Conservation (phyloP, 495 filamentous ascomycete genomes). For the Talaromyces liani region DNA sequence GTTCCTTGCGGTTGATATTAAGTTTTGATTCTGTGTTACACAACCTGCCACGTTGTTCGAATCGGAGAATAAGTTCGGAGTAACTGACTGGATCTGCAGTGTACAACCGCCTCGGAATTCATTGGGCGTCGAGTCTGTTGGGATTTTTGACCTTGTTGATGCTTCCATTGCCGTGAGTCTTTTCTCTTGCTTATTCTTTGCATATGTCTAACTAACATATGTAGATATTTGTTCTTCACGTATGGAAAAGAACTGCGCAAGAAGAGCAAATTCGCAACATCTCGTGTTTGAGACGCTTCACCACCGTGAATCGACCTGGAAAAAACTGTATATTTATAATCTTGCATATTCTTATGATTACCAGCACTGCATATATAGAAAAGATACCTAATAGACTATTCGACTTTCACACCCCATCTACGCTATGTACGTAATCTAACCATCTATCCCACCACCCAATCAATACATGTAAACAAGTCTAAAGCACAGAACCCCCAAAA, state of each 20-base stretch:
- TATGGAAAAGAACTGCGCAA: constrained; percentile 49
- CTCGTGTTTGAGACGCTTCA: constrained; percentile 15
- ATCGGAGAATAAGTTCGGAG: neutral
- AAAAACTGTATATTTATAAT: neutral
- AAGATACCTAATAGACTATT: neutral
- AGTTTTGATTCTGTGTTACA: neutral
- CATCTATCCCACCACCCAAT: neutral
- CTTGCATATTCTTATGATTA: neutral
- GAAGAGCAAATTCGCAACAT: constrained; percentile 45
- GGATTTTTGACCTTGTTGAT: constrained; percentile 63
- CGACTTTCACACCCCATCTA: neutral
- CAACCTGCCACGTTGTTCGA: neutral
- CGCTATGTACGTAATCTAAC: neutral
- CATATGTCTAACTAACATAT: neutral
- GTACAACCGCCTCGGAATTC: constrained; percentile 60
- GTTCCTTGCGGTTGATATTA: constrained; percentile 16
- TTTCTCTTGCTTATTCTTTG: neutral
- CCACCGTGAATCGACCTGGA: too few species aligned
- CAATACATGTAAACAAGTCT: neutral
- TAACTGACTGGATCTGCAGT: constrained; percentile 32
- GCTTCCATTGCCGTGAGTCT: constrained; percentile 58
- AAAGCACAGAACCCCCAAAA: constrained; percentile 19
- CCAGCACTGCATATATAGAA: neutral
- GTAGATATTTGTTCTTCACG: constrained; percentile 55
- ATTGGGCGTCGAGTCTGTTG: constrained; percentile 65